Base-by-base conservation (phyloP, 2,329 filamentous ascomycete species). In the Septoria petroselini region DNA sequence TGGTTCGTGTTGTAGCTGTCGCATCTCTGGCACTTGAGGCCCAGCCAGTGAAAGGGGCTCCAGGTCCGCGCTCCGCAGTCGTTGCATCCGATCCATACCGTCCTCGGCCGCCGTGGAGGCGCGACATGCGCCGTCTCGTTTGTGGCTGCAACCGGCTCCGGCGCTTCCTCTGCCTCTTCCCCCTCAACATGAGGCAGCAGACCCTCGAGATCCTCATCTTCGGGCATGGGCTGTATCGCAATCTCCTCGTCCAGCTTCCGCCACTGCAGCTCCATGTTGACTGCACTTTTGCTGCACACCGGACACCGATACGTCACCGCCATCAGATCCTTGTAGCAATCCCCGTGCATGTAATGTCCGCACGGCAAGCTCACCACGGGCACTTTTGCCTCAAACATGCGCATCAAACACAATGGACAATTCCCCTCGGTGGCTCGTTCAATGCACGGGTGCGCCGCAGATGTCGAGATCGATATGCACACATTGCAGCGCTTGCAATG, bases 401-500 rank as follows among this genome's bases (percentile, higher is more conserved):
- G 95, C 53, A 96, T 91, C 57, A 91, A 86, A 69, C 93, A 98
- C 49, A 98, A 95, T 3, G 93, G 93, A 68, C 93, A 98, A 66
- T 97, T 86, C 65, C 90, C 95, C 66, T 98, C 91, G 25, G 89
- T 95, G 7, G 90, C 91, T 41, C 89, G 81, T 69, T 97, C 93
- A 59, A 97, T 91, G 65, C 93, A 98, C 60, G 88, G 90, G 73
- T 98, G 93, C 5, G 86, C 86, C 34, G 80, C 82, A 63, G 88
- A 84, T 50, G 90, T 88, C 2, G 85, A 83, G 58, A 96, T 95
- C 6, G 88, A 86, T 63, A 97, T 93, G 72, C 93, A 98, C 19
- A 94, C 90, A 62, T 88, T 88, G 71, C 93, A 98, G 61, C 83
- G 91, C 85, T 95, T 94, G 85, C 93, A 98, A 70, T 98, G 93